Conservation (phyloP, 2,329 filamentous ascomycete species). For the Torrubiella hemipterigena region DNA sequence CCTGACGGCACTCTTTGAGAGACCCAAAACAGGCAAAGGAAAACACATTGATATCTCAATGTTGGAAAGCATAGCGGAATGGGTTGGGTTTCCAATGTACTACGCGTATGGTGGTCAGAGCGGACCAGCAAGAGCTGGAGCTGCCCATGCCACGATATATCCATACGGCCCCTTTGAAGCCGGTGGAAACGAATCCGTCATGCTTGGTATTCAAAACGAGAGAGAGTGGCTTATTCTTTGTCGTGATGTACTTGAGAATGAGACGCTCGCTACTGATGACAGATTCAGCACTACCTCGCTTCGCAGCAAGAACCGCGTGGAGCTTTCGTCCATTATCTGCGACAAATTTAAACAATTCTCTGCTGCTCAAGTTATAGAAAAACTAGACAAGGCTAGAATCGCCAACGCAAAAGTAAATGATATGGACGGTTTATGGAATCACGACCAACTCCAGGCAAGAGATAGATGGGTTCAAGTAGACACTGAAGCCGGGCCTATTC, state of each 20-base stretch:
- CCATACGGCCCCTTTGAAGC: constrained; percentile 44
- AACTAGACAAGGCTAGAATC: constrained; percentile 34
- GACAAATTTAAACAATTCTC: constrained; percentile 24
- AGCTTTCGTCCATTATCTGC: constrained; percentile 31
- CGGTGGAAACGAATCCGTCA: constrained; percentile 33
- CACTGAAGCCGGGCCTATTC: constrained; percentile 31
- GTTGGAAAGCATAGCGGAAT: constrained; percentile 46
- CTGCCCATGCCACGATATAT: constrained; percentile 42
- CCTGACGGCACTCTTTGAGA: constrained; percentile 34
- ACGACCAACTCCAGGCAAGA: constrained; percentile 38
- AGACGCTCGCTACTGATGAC: constrained; percentile 27
- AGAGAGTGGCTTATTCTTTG: constrained; percentile 41
- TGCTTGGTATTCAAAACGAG: constrained; percentile 47
- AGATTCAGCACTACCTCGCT: constrained; percentile 35
- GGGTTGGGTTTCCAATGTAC: constrained; percentile 46
- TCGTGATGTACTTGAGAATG: constrained; percentile 28
- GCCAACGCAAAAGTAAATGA: constrained; percentile 44
- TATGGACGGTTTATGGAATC: constrained; percentile 41
- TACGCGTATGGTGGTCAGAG: constrained; percentile 35
- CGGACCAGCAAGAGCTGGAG: constrained; percentile 31
- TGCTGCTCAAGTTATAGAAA: constrained; percentile 25
- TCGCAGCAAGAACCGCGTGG: constrained; percentile 31
- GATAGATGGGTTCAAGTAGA: constrained; percentile 37
- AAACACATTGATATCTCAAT: constrained; percentile 42
- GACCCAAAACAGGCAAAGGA: constrained; percentile 34